Conservation (phyloP, 345 rosid species). For the Hibiscus trionum region DNA sequence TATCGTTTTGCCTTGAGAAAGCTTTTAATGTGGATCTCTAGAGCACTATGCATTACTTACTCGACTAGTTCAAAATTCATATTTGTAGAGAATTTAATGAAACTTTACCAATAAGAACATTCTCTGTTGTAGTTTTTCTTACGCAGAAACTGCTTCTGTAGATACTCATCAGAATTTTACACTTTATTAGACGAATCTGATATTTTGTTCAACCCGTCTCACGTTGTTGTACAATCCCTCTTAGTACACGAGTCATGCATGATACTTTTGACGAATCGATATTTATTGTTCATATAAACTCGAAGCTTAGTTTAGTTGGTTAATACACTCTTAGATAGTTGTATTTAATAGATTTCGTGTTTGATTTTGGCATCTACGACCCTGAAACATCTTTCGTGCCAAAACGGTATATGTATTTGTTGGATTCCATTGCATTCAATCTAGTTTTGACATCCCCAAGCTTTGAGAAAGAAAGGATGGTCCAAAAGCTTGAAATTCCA, state of each 20-base stretch:
- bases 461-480: background rate
- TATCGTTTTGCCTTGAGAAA: conserved; percentile 61
- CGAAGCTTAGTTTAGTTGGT: background rate
- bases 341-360: background rate
- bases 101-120: background rate
- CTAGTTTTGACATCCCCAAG: background rate
- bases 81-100: conserved; percentile 1
- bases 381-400: background rate
- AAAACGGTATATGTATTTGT: background rate
- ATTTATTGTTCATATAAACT: background rate
- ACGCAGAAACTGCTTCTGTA: too few species aligned
- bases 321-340: background rate
- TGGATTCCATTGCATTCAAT: background rate
- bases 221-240: too few species aligned
- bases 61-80: conserved; percentile 6
- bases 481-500: background rate
- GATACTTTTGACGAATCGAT: too few species aligned
- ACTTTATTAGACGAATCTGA: too few species aligned
- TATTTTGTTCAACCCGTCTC: too few species aligned
- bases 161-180: too few species aligned
- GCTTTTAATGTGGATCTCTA: conserved; percentile 41
- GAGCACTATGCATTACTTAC: conserved; percentile 1
- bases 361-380: background rate
- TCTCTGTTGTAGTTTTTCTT: background rate
- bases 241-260: too few species aligned